Conservation (phyloP, 2,329 filamentous ascomycete genomes). For the Fusarium torreyae region DNA sequence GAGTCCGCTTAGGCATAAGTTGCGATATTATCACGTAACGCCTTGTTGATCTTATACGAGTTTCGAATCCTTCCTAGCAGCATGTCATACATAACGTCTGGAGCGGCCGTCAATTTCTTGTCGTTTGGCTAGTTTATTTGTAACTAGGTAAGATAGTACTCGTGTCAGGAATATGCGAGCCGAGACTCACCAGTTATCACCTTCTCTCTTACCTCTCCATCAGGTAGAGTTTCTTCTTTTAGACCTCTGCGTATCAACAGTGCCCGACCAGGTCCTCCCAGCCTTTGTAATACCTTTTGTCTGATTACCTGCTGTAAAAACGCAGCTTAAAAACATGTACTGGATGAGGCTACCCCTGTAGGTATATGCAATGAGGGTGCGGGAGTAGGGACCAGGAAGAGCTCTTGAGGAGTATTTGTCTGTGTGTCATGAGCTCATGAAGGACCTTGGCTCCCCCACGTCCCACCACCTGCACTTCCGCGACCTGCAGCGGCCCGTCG, state of each 20-base stretch:
- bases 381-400: conserved; percentile 37
- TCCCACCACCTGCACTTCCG: conserved; percentile 23
- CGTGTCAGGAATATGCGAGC: conserved; percentile 3
- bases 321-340: neutral
- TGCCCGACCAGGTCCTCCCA: neutral
- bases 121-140: neutral
- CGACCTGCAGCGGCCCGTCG: conserved; percentile 36
- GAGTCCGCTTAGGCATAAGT: conserved; percentile 24
- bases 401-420: conserved; percentile 20
- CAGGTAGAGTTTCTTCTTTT: conserved; percentile 1
- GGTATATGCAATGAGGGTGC: conserved; percentile 14
- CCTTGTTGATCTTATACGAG: conserved; percentile 40
- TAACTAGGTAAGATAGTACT: neutral
- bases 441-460: conserved; percentile 12
- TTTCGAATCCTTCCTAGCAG: conserved; percentile 15
- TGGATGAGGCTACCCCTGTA: conserved; percentile 26
- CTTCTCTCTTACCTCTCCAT: conserved; percentile 1
- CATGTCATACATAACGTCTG: conserved; percentile 1
- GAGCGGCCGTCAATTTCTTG: neutral
- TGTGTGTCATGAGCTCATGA: conserved; percentile 21
- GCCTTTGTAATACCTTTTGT: conserved; percentile 6
- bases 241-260: conserved; percentile 6
- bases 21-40: conserved; percentile 38
- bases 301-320: neutral
- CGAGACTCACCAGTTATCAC: conserved; percentile 10